A percentile compares a stretch with the other conserved stretches of the same genome.
Evolutionary conservation across 2,329 filamentous ascomycete genomes (phyloP).

Genomic region (Nemania sp.): DNA sequence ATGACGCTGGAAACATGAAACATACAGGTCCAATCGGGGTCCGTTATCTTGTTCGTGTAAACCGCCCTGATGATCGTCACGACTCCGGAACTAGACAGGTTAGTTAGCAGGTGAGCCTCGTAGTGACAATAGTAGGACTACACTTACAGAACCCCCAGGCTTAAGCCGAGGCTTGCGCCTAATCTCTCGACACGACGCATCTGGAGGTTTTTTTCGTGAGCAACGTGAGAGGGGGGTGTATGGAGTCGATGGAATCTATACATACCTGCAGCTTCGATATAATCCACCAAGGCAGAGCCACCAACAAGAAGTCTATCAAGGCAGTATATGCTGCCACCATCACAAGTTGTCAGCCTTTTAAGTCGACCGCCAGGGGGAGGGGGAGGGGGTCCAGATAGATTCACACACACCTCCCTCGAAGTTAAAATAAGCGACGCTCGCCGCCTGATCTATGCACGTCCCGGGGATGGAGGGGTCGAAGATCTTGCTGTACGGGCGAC

Average conservation of each 20-base stretch:
- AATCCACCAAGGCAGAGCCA: slow-evolving; percentile 20
- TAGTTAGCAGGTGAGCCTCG: neutral
- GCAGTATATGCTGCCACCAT: slow-evolving; percentile 14
- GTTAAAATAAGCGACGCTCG: slow-evolving; percentile 12
- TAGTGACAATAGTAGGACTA: neutral
- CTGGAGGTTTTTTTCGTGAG: slow-evolving; percentile 8
- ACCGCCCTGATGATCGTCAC: slow-evolving; percentile 20
- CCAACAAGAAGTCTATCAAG: slow-evolving; percentile 21
- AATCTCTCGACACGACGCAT: slow-evolving; percentile 25
- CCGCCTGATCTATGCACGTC: slow-evolving; percentile 6
- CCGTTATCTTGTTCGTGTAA: slow-evolving; percentile 12
- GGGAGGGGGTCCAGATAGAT: too few relatives aligned
- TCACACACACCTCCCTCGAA: slow-evolving; percentile 4
- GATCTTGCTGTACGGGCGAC: slow-evolving; percentile 18
- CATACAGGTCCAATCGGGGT: slow-evolving; percentile 25
- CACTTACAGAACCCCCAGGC: slow-evolving; percentile 23
- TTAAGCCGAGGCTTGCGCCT: slow-evolving; percentile 23
- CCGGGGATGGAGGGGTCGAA: slow-evolving; percentile 20
- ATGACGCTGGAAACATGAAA: neutral
- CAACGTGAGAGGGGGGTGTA: neutral
- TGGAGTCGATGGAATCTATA: neutral
- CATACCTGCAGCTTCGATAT: slow-evolving; percentile 23
- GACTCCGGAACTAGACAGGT: slow-evolving; percentile 17
- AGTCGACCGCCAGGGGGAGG: neutral
- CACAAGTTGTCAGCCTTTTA: neutral